Conservation (phyloP, 2,329 filamentous ascomycete genomes). For the Cladosporium sp. region DNA sequence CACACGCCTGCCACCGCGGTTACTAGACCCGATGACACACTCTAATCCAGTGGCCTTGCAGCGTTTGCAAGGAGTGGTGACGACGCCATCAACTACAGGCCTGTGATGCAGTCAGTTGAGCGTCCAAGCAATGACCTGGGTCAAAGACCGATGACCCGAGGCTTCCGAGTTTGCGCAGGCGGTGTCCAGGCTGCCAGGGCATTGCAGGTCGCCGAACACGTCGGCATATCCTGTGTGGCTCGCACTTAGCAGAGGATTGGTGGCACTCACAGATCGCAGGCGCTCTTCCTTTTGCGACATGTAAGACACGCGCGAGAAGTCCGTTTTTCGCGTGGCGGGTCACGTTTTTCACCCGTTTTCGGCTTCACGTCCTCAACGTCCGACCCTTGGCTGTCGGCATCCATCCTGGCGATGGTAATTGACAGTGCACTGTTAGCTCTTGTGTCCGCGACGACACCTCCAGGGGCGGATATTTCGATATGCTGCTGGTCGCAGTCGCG, state of each 20-base stretch:
- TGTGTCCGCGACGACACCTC: no score
- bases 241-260: neutral
- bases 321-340: constrained; percentile 16
- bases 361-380: constrained; percentile 9
- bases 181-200: constrained; percentile 33
- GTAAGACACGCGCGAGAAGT: constrained; percentile 20
- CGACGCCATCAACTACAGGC: constrained; percentile 43
- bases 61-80: constrained; percentile 49
- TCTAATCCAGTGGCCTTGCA: constrained; percentile 53
- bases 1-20: constrained; percentile 53
- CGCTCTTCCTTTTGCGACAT: constrained; percentile 20
- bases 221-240: neutral
- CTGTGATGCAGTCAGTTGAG: constrained; percentile 22
- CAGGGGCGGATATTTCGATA: no score
- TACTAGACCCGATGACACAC: constrained; percentile 54
- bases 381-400: constrained; percentile 8
- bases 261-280: constrained; percentile 17
- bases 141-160: constrained; percentile 40
- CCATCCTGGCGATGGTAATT: neutral
- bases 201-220: neutral
- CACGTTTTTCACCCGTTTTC: constrained; percentile 5
- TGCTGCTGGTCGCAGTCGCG: no score
- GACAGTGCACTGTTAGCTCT: no score
- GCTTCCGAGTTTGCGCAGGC: constrained; percentile 46
- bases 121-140: neutral